A percentile compares a stretch with the other conserved stretches of the same genome.
These are phyloP conservation scores for Rhodamnia rubescens DNA, from an alignment of 345 rosid genomes.

Conservation along the genomic window DNA sequence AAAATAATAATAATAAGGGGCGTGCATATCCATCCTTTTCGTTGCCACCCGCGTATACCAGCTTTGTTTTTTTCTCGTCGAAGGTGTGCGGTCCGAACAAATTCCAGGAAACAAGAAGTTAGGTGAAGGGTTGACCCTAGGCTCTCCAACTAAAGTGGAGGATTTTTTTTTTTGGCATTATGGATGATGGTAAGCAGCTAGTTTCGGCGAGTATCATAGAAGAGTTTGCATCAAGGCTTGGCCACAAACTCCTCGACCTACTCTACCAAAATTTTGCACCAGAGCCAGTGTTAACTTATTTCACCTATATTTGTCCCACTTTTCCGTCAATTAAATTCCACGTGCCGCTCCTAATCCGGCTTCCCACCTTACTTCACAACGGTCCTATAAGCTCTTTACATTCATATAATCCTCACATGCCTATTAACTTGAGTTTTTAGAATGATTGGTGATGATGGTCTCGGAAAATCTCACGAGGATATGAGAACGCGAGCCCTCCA, in stretches of 20 bases:
- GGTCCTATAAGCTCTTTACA: too few species aligned
- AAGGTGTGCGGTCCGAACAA: background rate
- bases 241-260: background rate
- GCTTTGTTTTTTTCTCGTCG: background rate
- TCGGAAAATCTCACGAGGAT: background rate
- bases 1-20: background rate
- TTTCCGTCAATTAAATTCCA: background rate
- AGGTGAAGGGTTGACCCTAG: background rate
- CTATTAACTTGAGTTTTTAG: background rate
- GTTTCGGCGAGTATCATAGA: background rate
- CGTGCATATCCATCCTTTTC: background rate
- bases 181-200: background rate
- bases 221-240: background rate
- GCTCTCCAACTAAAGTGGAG: background rate
- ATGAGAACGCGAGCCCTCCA: background rate
- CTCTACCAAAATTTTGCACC: background rate
- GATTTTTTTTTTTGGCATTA: too few species aligned
- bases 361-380: background rate
- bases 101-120: background rate
- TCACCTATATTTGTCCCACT: rapidly evolving
- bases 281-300: background rate
- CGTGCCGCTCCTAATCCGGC: rapidly evolving
- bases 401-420: background rate
- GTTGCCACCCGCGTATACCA: background rate
- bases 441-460: rapidly evolving